Conservation (phyloP, 1,284 basidiomycete species). For the Ustilago loliicola region DNA sequence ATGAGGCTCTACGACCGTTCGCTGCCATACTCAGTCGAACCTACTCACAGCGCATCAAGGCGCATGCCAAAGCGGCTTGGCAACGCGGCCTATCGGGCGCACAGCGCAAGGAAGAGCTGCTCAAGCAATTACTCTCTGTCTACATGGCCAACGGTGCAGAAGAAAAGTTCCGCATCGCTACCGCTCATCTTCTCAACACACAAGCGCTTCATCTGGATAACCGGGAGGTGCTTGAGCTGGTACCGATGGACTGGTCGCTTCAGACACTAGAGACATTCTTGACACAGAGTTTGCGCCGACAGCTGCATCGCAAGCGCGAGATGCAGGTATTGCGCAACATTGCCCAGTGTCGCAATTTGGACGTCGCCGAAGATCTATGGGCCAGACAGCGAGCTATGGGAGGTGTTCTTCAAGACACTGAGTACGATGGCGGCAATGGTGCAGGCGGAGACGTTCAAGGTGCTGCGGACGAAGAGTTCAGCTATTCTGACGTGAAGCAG, state of each 20-base stretch:
- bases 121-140: constrained; percentile 47
- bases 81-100: constrained; percentile 13
- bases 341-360: constrained; percentile 55
- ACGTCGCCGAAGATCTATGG: constrained; percentile 57
- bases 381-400: constrained; percentile 52
- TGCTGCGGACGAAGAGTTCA: constrained; percentile 7
- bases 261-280: constrained; percentile 58
- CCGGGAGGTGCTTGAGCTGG: constrained; percentile 51
- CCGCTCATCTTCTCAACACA: constrained; percentile 61
- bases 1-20: constrained; percentile 37
- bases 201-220: constrained; percentile 57
- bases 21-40: constrained; percentile 46
- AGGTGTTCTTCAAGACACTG: constrained; percentile 51
- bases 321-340: constrained; percentile 53
- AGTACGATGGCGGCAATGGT: constrained; percentile 21
- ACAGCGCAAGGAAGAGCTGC: constrained; percentile 39
- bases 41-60: constrained; percentile 39
- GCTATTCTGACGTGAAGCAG: constrained; percentile 27
- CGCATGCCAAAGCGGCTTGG: constrained; percentile 25
- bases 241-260: constrained; percentile 61
- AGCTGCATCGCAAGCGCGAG: constrained; percentile 48
- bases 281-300: constrained; percentile 48
- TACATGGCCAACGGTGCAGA: constrained; percentile 53
- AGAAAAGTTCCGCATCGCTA: constrained; percentile 50
- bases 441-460: constrained; percentile 4